Evolutionary conservation across 192 early-diverging fungal genomes (phyloP).

Genomic region (Entophlyctis luteolus): DNA sequence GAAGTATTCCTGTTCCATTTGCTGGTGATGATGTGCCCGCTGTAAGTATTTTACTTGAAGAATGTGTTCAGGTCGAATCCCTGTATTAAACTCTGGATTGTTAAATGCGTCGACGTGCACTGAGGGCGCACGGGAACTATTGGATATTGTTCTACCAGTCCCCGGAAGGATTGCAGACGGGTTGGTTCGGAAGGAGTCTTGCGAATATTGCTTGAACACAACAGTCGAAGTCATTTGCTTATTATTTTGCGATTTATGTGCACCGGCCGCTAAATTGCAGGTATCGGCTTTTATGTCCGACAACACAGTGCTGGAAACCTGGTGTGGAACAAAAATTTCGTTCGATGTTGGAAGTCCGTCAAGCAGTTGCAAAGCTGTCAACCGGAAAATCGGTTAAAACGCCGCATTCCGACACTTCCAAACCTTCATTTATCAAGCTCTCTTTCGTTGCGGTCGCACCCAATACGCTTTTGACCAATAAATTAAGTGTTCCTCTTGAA

Average conservation of each 20-base stretch:
- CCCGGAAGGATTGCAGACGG: background rate
- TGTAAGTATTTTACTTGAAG: background rate
- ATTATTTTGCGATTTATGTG: background rate
- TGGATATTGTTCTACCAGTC: background rate
- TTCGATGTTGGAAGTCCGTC: too few relatives aligned
- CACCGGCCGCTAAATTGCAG: background rate
- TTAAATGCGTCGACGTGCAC: conserved; percentile 8
- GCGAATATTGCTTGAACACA: conserved; percentile 10
- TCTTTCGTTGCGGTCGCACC: background rate
- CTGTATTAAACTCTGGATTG: background rate
- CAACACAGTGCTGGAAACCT: background rate
- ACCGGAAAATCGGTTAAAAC: too few relatives aligned
- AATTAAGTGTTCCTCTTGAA: too few relatives aligned
- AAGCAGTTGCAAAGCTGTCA: too few relatives aligned
- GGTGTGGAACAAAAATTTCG: background rate
- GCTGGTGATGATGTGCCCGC: background rate
- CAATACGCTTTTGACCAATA: too few relatives aligned
- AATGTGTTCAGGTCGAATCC: background rate
- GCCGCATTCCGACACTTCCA: too few relatives aligned
- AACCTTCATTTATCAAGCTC: background rate
- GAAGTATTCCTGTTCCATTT: background rate
- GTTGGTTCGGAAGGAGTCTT: conserved; percentile 1
- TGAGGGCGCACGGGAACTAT: conserved; percentile 3
- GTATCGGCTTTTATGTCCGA: background rate
- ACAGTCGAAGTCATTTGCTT: background rate